Evolutionary conservation across 2,329 filamentous ascomycete genomes (phyloP), one percentile per base, ranked within the genome.

Genomic region (Venturia carpophila): DNA sequence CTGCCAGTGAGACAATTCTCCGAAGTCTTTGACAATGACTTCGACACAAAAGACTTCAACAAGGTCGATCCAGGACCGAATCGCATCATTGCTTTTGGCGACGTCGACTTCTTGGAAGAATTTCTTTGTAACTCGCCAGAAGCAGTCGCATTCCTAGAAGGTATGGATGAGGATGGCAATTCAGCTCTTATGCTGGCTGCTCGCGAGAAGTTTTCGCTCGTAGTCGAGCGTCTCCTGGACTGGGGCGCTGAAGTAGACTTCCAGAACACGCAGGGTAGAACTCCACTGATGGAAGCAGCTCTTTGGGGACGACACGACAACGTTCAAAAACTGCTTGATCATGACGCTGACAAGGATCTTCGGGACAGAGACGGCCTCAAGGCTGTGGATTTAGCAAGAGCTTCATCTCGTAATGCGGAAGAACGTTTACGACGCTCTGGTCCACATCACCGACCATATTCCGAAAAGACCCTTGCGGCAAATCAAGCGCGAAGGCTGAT

Each of bases 211-310:
- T 47, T 47, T 24, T 45, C 42, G 10, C 37, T 24, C 11, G 52
- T 63, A 10, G 61, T 47, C 15, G 61, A 47, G 42, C 42, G 39
- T 15, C 41, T 52, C 24, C 45, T 63, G 1, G 34, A 63, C 19
- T 52, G 43, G 37, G 61, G 61, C 24, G 61, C 61, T 13, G 61
- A 63, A 47, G 34, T 45, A 5, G 43, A 63, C 27, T 37, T 39
- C n/a, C 37, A 45, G 15, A 45, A 47, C 41, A 30, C 37, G 2
- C 30, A 63, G 15, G 43, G 61, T 11, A 47, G 61, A n/a, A 63
- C 42, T 52, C 39, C 61, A 17, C 13, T 63, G 11, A 63, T 63
- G 61, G 61, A 63, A 15, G 61, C 61, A 17, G 61, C 61, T 39
- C 43, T 63, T 15, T 63, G 61, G 61, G 61, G 61, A 52, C 61